Conservation (phyloP, 192 early-diverging fungal species). For the Gigaspora rosea region DNA sequence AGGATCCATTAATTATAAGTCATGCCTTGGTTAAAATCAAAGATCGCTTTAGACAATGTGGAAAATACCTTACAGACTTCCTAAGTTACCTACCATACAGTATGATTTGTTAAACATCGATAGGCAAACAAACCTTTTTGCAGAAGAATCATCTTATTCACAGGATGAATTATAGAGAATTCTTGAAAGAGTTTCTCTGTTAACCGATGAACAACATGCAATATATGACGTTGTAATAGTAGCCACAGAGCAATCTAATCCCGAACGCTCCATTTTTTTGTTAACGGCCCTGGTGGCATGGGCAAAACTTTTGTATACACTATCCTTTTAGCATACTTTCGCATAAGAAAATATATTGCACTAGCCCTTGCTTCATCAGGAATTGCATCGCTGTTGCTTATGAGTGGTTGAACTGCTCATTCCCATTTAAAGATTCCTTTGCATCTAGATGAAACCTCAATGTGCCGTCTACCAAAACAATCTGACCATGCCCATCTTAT, state of each 20-base stretch:
- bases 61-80: too few relatives aligned
- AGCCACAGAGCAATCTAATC: neutral
- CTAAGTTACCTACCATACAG: too few relatives aligned
- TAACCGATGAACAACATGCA: neutral
- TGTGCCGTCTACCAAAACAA: constrained; percentile 19
- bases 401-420: constrained; percentile 37
- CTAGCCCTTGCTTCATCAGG: too few relatives aligned
- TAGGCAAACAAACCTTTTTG: too few relatives aligned
- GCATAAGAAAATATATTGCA: too few relatives aligned
- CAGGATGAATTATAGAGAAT: too few relatives aligned
- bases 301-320: too few relatives aligned
- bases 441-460: constrained; percentile 2
- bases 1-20: neutral
- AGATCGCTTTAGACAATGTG: neutral
- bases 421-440: constrained; percentile 42
- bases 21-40: neutral
- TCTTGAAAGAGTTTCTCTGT: too few relatives aligned
- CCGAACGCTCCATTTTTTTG: constrained; percentile 3
- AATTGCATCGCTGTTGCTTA: constrained; percentile 19
- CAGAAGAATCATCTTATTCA: too few relatives aligned
- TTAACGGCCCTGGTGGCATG: constrained; percentile 20
- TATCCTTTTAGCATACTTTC: too few relatives aligned
- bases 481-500: too few relatives aligned
- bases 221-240: neutral
- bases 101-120: too few relatives aligned